Base-by-base conservation (phyloP, 257 asterid genomes). In the Cruciata laevipes region DNA sequence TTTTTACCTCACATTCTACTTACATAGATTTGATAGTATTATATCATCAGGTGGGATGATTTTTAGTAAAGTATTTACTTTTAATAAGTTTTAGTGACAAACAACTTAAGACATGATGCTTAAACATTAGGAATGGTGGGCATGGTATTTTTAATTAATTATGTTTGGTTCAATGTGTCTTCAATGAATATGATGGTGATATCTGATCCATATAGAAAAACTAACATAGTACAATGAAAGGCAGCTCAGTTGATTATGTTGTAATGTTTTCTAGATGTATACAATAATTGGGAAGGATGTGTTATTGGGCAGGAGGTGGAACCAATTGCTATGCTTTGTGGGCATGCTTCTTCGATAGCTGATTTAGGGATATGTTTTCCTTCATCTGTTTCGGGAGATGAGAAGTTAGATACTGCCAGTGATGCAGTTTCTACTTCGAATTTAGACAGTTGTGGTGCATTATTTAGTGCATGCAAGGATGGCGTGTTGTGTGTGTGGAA, bases 401-500 rank as follows among this genome's bases (percentile, higher is more conserved):
- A 78, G 61, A 79, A 74, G 40, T 69, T 67, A 67, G 64, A 70
- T 69, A 75, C 82, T 58, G 62, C 76, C 9, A 81, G 73, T 77
- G 76, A 69, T 74, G 68, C 40, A 70, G 73, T 63, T 69, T 74
- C 77, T 6, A 38, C 67, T 78, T 76, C 84, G 68, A 70, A 71
- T 82, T 76, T 83, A 62, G 67, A 61, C 61, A 77, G 70, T 67
- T 72, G 73, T 73, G 88, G 89, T 79, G 84, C 91, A 33, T 79
- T 93, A 73, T 75, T 93, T 55, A 93, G 99, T 77, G 92, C 89
- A 40, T 81, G 95, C 80, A 81, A 78, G 77, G 96, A 88, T 78
- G 97, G 99, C 67, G 90, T 88, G 44, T 76, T 93, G 76, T 90
- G 99, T 70, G 80, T 90, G 70, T 93, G 99, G 99, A 90, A 86